Evolutionary conservation across 2,329 filamentous ascomycete species (phyloP).

Genomic region (Metarhizium sp.): DNA sequence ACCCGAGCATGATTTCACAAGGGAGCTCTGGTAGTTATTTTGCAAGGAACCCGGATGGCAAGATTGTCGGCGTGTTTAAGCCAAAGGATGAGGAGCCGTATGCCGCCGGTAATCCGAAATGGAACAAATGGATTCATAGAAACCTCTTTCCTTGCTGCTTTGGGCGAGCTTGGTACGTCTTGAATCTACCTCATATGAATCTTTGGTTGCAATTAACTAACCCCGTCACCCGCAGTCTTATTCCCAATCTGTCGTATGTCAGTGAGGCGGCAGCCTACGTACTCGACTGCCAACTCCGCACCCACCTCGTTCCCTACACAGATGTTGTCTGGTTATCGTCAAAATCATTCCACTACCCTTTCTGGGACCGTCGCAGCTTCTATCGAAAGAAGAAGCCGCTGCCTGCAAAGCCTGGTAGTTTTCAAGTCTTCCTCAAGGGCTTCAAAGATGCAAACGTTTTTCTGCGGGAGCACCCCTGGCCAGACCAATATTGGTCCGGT

Average conservation of each 20-base stretch:
- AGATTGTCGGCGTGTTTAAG: constrained; percentile 96
- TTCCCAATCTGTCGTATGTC: constrained; percentile 95
- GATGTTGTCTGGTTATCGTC: constrained; percentile 91
- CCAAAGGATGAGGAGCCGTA: constrained; percentile 99
- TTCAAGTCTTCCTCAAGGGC: constrained; percentile 94
- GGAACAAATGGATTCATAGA: constrained; percentile 99
- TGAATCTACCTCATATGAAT: not conserved
- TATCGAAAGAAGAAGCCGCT: constrained; percentile 80
- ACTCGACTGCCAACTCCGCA: constrained; percentile 80
- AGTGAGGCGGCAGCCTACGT: constrained; percentile 97
- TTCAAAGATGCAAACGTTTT: constrained; percentile 97
- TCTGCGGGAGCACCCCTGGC: constrained; percentile 91
- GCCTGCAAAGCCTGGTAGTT: constrained; percentile 86
- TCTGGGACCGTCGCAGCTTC: constrained; percentile 85
- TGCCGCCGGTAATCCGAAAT: constrained; percentile 93
- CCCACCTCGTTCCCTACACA: constrained; percentile 90
- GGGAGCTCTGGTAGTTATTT: constrained; percentile 98
- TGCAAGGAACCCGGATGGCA: constrained; percentile 81
- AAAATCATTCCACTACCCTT: constrained; percentile 96
- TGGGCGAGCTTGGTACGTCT: constrained; percentile 67
- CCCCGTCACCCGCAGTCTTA: constrained; percentile 46
- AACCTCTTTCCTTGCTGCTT: constrained; percentile 98
- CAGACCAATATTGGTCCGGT: constrained; percentile 69
- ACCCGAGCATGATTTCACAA: constrained; percentile 93
- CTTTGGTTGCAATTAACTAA: not conserved